These are phyloP conservation scores for Leptodontidium sp. DNA, from an alignment of 2,329 filamentous ascomycete genomes.

Conservation along the genomic window DNA sequence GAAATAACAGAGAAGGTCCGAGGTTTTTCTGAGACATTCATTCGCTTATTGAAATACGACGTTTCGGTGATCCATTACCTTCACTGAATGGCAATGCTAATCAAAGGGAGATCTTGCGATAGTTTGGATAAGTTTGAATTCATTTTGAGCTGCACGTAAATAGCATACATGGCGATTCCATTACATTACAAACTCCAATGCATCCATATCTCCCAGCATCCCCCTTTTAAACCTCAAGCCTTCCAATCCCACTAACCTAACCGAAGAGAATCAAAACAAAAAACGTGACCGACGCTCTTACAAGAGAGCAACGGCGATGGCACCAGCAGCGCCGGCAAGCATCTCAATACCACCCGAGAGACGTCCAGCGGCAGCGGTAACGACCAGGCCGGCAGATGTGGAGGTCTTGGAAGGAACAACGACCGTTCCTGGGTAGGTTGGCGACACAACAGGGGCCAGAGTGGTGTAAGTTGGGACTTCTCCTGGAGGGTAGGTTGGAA, in stretches of 20 bases:
- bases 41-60: not conserved
- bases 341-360: conserved; percentile 24
- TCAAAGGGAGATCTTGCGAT: not conserved
- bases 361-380: conserved; percentile 32
- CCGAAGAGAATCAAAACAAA: conserved; percentile 12
- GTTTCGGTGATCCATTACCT: not conserved
- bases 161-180: not conserved
- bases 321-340: conserved; percentile 28
- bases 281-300: conserved; percentile 2
- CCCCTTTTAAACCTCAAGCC: not conserved
- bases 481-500: conserved; percentile 10
- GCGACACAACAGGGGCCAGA: not conserved
- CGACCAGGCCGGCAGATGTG: conserved; percentile 14
- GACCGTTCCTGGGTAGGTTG: conserved; percentile 12
- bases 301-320: conserved; percentile 28
- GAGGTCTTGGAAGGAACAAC: conserved; percentile 24
- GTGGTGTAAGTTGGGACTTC: conserved; percentile 5
- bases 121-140: not conserved
- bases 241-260: not conserved
- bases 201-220: not conserved
- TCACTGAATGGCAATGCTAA: no score
- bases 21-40: not conserved
- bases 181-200: conserved; percentile 22
- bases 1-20: not conserved
- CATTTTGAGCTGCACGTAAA: conserved; percentile 1